Evolutionary conservation across 2,329 filamentous ascomycete genomes (phyloP), one percentile per base, ranked within the genome.

Genomic region (Ilyonectria robusta): DNA sequence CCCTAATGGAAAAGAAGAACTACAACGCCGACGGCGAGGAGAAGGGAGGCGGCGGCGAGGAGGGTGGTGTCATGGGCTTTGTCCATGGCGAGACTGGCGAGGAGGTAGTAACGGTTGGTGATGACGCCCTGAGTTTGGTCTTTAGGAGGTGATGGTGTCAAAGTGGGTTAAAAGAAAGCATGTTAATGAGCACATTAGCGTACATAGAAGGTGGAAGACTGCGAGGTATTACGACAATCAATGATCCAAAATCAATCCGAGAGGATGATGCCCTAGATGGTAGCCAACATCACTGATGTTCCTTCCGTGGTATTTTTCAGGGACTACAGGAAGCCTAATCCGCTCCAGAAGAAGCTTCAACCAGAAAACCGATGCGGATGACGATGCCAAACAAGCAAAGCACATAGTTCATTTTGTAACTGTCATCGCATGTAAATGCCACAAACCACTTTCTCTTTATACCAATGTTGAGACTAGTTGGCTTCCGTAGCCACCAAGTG

Each of bases 51-150:
- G 21, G 21, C 21, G 21, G 21, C 21, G 21, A 21, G 21, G 21
- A 21, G 21, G 21, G 21, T 21, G 21, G 95, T 59, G 92, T 98
- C 9, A 82, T 98, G 73, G 95, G 92, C 0, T 99, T 98, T 78
- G 95, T 97, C 59, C 94, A 98, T 81, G 91, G 91, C 7, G 87
- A 91, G 78, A 88, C 85, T 4, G 94, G 94, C 0, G 89, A 91
- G 80, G 87, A 91, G 71, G 85, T 98, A 55, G 88, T 97, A 5
- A 98, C 96, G 6, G 96, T 94, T 2, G 96, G 96, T 26, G 96
- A 99, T 82, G 96, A 99, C 78, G 87, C 89, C 7, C 80, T 93
- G 29, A 84, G 89, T 31, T 79, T 94, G 75, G 88, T 94, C 1
- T 94, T 93, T 78, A 89, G 92, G 78, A 84, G 85, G n/a, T 72